A percentile compares a stretch with the other conserved stretches of the same genome.
Conservation (phyloP, 1,284 basidiomycete genomes). For the Macrocystidia cucumis region DNA sequence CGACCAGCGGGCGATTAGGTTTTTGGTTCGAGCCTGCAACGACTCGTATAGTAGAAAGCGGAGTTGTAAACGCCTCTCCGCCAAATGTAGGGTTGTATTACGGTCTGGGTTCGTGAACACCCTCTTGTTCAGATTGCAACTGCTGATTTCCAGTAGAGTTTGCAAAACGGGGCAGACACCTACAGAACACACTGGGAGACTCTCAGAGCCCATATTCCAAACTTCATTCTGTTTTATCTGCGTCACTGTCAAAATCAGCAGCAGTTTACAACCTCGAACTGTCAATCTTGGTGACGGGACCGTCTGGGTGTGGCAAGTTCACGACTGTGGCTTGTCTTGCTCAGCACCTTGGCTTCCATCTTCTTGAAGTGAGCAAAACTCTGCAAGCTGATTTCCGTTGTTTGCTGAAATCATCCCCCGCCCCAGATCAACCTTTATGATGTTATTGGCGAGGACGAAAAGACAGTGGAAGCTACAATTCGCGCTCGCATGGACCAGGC, state of each 20-base stretch:
- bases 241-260: constrained; percentile 46
- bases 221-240: constrained; percentile 44
- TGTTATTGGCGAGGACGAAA: constrained; percentile 74
- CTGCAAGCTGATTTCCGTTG: neutral
- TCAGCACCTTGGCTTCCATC: constrained; percentile 62
- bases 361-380: constrained; percentile 58
- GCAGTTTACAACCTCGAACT: constrained; percentile 54
- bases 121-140: neutral
- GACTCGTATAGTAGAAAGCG: constrained; percentile 77
- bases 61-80: constrained; percentile 64
- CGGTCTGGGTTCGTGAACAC: neutral
- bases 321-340: constrained; percentile 54
- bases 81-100: constrained; percentile 52
- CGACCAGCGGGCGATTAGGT: constrained; percentile 66
- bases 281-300: constrained; percentile 69
- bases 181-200: constrained; percentile 18
- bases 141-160: neutral
- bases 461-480: constrained; percentile 74
- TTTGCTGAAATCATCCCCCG: constrained; percentile 1
- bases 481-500: constrained; percentile 79
- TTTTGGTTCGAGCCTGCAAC: constrained; percentile 74
- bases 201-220: constrained; percentile 31
- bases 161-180: constrained; percentile 8
- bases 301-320: constrained; percentile 70
- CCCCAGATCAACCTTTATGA: constrained; percentile 84